Evolutionary conservation across 2,329 filamentous ascomycete genomes (phyloP), one percentile per base, ranked within the genome.

Genomic region (Cyanodermella asteris): DNA sequence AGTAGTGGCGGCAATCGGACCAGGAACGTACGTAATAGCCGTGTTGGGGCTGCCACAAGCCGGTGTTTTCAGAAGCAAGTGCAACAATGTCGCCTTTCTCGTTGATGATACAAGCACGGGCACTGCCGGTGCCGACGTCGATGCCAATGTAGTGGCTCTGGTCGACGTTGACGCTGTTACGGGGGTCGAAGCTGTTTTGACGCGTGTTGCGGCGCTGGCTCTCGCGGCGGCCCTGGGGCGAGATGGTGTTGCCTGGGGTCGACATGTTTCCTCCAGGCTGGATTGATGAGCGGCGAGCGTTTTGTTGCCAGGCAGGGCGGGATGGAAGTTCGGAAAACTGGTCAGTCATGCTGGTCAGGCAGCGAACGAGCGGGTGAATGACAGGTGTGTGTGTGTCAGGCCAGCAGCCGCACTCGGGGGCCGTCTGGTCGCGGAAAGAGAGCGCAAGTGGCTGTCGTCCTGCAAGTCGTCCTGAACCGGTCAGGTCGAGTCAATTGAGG

Each of bases 61-160:
- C 71, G 50, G 82, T 82, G 38, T 76, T 63, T 44, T 81, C 65
- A 3, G 72, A 67, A 13, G 73, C 71, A 35, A 81, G 36, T 14
- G 54, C 56, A 17, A 73, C 64, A 51, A 97, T 94, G 43, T 93
- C 80, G 26, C 87, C 87, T 20, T 74, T 71, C 33, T 71, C 64
- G 46, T 94, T 78, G 50, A 97, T 91, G 44, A 97, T 80, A 51
- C 87, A 94, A 27, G 87, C 87, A 44, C 87, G 69, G 19, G 84
- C 87, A 46, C 80, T 91, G 28, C 87, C 87, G 12, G 87, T 97
- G 26, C 87, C 87, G 25, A 97, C 84, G 53, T 97, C 87, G 38
- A 97, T 78, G 32, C 84, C 84, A 42, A 94, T 69, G 45, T 64
- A 71, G 41, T 71, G 63, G 38, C 66, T 59, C 35, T 58, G 46